These are phyloP conservation scores for Laburnicola sp. DNA, from an alignment of 2,329 filamentous ascomycete genomes.

Conservation along the genomic window DNA sequence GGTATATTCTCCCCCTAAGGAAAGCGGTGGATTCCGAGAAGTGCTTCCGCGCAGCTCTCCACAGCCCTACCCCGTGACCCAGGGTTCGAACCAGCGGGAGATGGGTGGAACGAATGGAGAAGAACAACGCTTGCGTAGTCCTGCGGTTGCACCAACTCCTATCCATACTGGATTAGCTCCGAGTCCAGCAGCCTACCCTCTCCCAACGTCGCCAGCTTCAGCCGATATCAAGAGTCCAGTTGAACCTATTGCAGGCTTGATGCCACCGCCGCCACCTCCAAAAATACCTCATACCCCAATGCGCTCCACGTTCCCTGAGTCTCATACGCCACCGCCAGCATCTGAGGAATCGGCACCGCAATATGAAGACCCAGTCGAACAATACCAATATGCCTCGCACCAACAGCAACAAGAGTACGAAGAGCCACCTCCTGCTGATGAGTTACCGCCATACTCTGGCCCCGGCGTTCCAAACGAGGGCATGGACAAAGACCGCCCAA, in stretches of 20 bases:
- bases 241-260: conserved; percentile 22
- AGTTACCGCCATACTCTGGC: conserved; percentile 39
- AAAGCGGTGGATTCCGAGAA: conserved; percentile 39
- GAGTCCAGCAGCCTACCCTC: conserved; percentile 30
- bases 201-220: conserved; percentile 31
- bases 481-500: conserved; percentile 36
- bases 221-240: conserved; percentile 23
- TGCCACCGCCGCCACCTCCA: conserved; percentile 28
- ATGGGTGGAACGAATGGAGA: conserved; percentile 5
- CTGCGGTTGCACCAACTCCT: conserved; percentile 23
- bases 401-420: conserved; percentile 24
- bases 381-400: conserved; percentile 10
- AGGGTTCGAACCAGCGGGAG: conserved; percentile 6
- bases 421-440: conserved; percentile 26
- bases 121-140: conserved; percentile 18
- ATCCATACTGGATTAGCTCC: conserved; percentile 22
- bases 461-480: conserved; percentile 34
- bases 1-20: conserved; percentile 10
- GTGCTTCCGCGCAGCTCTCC: conserved; percentile 38
- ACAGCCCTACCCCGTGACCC: conserved; percentile 26
- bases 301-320: conserved; percentile 12
- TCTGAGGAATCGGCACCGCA: conserved; percentile 14
- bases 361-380: conserved; percentile 5
- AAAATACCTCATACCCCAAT: conserved; percentile 30
- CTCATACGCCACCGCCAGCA: conserved; percentile 13